These are phyloP conservation scores for Penicillium atrosanguineum DNA, from an alignment of 495 filamentous ascomycete genomes.

Conservation along the genomic window DNA sequence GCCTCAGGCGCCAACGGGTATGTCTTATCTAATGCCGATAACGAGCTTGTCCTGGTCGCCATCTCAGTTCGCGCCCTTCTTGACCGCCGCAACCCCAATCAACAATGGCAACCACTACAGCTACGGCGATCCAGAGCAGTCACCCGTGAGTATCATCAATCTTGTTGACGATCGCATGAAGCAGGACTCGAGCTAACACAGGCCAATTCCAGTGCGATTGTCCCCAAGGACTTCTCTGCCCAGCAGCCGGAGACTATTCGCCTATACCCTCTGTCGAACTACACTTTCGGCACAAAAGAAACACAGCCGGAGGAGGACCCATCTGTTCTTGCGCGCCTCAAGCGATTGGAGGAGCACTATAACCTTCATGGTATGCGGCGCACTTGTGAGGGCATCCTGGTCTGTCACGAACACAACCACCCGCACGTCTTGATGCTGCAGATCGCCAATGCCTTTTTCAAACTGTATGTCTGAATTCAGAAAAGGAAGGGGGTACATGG, in stretches of 20 bases:
- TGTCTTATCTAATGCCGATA: conserved; percentile 16
- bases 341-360: conserved; percentile 93
- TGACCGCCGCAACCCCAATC: background rate
- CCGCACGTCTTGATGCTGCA: conserved; percentile 98
- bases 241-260: conserved; percentile 90
- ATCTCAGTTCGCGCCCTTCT: conserved; percentile 6
- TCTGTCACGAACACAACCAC: conserved; percentile 98
- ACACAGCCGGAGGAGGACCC: conserved; percentile 97
- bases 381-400: conserved; percentile 92
- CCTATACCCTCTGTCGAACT: conserved; percentile 93
- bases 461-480: conserved; percentile 53
- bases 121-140: conserved; percentile 66
- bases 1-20: too few species aligned
- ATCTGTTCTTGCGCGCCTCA: conserved; percentile 86
- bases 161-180: background rate
- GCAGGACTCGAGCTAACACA: background rate
- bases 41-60: conserved; percentile 1
- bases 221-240: conserved; percentile 78
- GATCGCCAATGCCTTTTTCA: conserved; percentile 99
- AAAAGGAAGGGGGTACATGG: background rate
- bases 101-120: conserved; percentile 74
- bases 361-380: conserved; percentile 88
- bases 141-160: conserved; percentile 49
- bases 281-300: conserved; percentile 98
- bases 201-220: conserved; percentile 56